phyloP scores from a whole-genome alignment of 495 filamentous ascomycete species.

The Talaromyces stipitatus region DNA sequence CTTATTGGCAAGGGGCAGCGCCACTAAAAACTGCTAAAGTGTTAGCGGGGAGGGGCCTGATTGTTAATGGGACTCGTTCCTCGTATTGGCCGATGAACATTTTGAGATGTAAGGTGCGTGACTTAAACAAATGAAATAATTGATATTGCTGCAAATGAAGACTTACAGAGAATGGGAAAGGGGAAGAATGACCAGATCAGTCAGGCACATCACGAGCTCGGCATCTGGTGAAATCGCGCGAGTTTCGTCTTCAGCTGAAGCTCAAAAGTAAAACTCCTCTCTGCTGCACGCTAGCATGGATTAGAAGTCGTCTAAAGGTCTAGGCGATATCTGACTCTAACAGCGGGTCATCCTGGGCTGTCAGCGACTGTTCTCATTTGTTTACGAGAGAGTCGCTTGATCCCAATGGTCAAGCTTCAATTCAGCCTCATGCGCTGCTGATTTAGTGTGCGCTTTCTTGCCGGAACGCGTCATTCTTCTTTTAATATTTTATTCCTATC shows the following conservation, averaged over 20 bases:
- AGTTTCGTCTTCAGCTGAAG: background rate
- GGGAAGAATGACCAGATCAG: background rate
- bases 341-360: background rate
- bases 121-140: background rate
- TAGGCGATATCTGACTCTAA: background rate
- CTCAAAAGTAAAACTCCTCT: background rate
- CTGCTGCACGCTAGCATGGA: background rate
- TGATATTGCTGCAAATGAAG: background rate
- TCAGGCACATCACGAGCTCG: background rate
- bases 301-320: background rate
- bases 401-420: conserved; percentile 1
- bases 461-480: background rate
- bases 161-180: background rate
- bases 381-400: background rate
- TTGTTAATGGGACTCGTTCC: background rate
- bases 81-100: background rate
- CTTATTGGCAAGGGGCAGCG: background rate
- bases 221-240: background rate
- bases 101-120: background rate
- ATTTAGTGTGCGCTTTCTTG: background rate
- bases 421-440: conserved; percentile 3
- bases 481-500: background rate
- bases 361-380: background rate
- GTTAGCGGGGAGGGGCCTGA: background rate
- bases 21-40: background rate